Conservation (phyloP, 257 asterid genomes). For the Nicotiana undulata region DNA sequence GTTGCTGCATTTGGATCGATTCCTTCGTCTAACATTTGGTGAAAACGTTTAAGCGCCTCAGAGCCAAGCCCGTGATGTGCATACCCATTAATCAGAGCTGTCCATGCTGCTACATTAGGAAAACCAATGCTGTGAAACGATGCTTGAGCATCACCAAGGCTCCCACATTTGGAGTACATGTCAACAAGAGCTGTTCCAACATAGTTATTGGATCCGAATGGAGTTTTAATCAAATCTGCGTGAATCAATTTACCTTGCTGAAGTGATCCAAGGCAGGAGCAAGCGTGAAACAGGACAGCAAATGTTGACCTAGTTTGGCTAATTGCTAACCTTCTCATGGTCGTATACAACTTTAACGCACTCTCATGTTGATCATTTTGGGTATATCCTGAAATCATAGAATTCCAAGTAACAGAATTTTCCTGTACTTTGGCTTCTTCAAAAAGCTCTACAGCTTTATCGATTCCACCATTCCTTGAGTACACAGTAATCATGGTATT, state of each 20-base stretch:
- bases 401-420: constrained; percentile 66
- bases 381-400: constrained; percentile 75
- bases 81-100: constrained; percentile 60
- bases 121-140: constrained; percentile 43
- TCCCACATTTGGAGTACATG: constrained; percentile 87
- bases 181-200: constrained; percentile 72
- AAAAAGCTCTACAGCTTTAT: constrained; percentile 56
- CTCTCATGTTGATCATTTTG: constrained; percentile 41
- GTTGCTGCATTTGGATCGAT: constrained; percentile 70
- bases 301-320: constrained; percentile 63
- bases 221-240: constrained; percentile 50
- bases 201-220: constrained; percentile 44
- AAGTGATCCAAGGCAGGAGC: constrained; percentile 64
- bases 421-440: constrained; percentile 46
- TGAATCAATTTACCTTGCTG: constrained; percentile 60
- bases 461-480: constrained; percentile 39
- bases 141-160: constrained; percentile 46
- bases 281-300: constrained; percentile 48
- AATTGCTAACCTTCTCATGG: constrained; percentile 53
- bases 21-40: constrained; percentile 42
- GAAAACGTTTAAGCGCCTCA: constrained; percentile 41
- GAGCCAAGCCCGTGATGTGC: constrained; percentile 54
- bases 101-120: constrained; percentile 74
- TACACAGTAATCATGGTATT: constrained; percentile 70
- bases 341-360: constrained; percentile 42